phyloP scores from a whole-genome alignment of 371 early-diverging fungal species.

The Fennellomyces sp. region DNA sequence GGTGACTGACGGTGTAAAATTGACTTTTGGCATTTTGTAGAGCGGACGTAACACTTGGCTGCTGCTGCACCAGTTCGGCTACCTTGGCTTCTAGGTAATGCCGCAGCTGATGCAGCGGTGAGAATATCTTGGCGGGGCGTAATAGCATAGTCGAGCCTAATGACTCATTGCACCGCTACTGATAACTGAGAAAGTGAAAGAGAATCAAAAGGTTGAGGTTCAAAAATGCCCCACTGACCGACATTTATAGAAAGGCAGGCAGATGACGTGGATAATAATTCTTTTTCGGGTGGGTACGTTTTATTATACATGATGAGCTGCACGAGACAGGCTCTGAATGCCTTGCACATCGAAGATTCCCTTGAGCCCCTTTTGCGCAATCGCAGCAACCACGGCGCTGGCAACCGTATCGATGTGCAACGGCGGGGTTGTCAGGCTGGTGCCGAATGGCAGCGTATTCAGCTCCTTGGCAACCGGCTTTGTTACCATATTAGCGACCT shows the following conservation, averaged over 20 bases:
- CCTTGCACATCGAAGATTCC: slow-evolving; percentile 60
- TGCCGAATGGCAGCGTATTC: slow-evolving; percentile 61
- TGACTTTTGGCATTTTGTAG: slow-evolving; percentile 4
- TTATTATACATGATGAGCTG: background rate
- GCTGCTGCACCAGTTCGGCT: slow-evolving; percentile 26
- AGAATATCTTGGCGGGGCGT: slow-evolving; percentile 26
- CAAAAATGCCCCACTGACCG: background rate
- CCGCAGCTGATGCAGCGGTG: slow-evolving; percentile 23
- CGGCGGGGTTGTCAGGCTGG: slow-evolving; percentile 61
- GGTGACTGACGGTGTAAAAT: background rate
- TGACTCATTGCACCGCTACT: slow-evolving; percentile 3
- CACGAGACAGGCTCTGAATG: slow-evolving; percentile 33
- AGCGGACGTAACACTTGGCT: slow-evolving; percentile 3
- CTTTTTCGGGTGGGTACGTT: background rate
- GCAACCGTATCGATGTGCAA: slow-evolving; percentile 67
- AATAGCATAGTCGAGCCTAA: slow-evolving; percentile 7
- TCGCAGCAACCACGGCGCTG: slow-evolving; percentile 55
- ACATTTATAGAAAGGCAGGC: background rate
- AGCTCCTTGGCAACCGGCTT: slow-evolving; percentile 45
- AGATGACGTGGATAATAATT: background rate
- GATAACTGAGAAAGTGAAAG: background rate
- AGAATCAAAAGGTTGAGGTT: background rate
- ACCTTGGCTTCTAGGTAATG: slow-evolving; percentile 22
- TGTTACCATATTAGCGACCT: slow-evolving; percentile 47
- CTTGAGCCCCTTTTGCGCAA: slow-evolving; percentile 37